These are phyloP conservation scores for Rachicladosporium sp. DNA, from an alignment of 2,329 filamentous ascomycete genomes.

Conservation along the genomic window DNA sequence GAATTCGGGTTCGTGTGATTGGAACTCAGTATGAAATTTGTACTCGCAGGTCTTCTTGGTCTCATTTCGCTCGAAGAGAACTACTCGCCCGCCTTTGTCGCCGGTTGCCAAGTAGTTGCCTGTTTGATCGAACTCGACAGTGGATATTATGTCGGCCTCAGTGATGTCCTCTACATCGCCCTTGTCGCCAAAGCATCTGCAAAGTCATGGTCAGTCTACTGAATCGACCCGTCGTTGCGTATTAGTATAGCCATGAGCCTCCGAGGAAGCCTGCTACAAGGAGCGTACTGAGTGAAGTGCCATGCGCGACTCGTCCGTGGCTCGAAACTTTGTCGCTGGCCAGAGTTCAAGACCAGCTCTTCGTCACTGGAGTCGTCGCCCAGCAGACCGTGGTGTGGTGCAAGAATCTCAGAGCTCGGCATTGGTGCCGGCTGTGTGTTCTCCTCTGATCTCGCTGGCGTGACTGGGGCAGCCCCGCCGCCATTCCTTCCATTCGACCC, in stretches of 20 bases:
- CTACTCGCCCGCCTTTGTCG: slow-evolving; percentile 76
- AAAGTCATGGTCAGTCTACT: slow-evolving; percentile 2
- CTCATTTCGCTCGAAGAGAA: slow-evolving; percentile 86
- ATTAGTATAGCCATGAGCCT: no score
- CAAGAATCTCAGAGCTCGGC: no score
- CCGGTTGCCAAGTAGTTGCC: slow-evolving; percentile 84
- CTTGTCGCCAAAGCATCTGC: slow-evolving; percentile 97
- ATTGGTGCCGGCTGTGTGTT: no score
- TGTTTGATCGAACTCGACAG: slow-evolving; percentile 81
- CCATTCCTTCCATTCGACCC: no score
- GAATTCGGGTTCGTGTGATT: slow-evolving; percentile 98
- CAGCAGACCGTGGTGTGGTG: no score
- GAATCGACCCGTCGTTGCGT: no score
- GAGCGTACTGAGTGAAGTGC: slow-evolving; percentile 12
- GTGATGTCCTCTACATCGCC: slow-evolving; percentile 98
- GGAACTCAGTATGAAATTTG: slow-evolving; percentile 99
- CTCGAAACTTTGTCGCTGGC: no score
- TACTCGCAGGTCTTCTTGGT: slow-evolving; percentile 99
- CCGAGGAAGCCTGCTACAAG: no score
- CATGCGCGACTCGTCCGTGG: slow-evolving; percentile 2
- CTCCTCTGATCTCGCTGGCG: no score
- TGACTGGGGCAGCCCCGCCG: no score
- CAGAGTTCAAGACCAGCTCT: no score
- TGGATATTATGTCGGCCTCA: slow-evolving; percentile 90
- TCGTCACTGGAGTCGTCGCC: no score